Conservation (phyloP, 129 eudicot species). For the carrot (Daucus carota) region DNA sequence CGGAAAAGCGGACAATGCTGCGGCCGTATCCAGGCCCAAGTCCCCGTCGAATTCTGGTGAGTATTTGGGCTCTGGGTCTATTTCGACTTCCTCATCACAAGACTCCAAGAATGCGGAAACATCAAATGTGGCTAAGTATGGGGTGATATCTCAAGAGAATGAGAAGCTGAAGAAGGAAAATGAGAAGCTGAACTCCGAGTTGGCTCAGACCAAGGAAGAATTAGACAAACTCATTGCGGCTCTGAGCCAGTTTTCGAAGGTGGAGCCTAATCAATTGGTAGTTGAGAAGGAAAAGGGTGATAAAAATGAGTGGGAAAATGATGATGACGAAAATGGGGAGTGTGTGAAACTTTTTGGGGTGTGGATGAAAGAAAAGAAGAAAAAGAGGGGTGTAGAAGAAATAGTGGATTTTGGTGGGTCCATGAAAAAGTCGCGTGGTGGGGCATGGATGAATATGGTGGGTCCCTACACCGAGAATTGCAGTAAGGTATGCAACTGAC, state of each 20-base stretch:
- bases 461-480: conserved; percentile 26
- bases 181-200: conserved; percentile 44
- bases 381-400: conserved; percentile 50
- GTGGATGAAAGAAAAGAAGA: conserved; percentile 48
- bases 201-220: conserved; percentile 58
- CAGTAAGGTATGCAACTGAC: conserved; percentile 52
- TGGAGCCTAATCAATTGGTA: conserved; percentile 41
- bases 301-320: not conserved
- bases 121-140: conserved; percentile 36
- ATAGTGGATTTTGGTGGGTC: conserved; percentile 23
- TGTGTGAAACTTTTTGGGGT: conserved; percentile 81
- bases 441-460: conserved; percentile 25
- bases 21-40: not conserved
- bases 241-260: conserved; percentile 41
- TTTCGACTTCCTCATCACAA: conserved; percentile 59
- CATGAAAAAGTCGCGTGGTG: conserved; percentile 14
- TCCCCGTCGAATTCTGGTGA: conserved; percentile 51
- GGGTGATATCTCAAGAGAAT: conserved; percentile 56
- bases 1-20: not conserved
- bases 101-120: conserved; percentile 58
- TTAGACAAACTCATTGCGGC: conserved; percentile 56
- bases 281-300: conserved; percentile 15
- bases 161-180: conserved; percentile 60
- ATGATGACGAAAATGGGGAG: conserved; percentile 35
- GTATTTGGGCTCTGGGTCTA: conserved; percentile 38